Conservation (phyloP, 108 stramenopile species). For the Pseudonitzschia multiseries region DNA sequence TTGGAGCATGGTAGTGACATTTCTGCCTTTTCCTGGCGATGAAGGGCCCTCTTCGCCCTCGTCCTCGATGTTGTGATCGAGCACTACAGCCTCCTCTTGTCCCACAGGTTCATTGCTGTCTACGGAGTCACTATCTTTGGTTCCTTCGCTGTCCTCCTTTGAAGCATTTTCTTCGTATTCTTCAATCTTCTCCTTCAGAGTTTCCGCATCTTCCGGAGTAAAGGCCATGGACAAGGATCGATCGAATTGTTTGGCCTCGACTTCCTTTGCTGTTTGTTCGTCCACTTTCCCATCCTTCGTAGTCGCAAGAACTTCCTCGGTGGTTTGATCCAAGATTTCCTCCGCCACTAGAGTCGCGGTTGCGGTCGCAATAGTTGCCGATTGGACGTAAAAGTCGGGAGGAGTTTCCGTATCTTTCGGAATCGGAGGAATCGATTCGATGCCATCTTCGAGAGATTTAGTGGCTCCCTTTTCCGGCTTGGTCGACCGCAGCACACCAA, state of each 20-base stretch:
- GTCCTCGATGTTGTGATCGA: constrained; percentile 41
- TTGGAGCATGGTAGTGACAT: constrained; percentile 35
- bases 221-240: constrained; percentile 1
- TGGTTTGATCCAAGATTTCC: neutral
- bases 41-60: constrained; percentile 17
- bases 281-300: neutral
- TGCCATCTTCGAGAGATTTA: neutral
- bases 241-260: neutral
- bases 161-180: constrained; percentile 2
- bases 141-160: neutral
- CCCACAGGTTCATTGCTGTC: constrained; percentile 43
- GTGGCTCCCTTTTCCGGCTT: constrained; percentile 19
- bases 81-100: constrained; percentile 43
- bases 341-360: neutral
- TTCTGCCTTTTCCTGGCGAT: neutral
- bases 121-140: constrained; percentile 27
- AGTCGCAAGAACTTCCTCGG: neutral
- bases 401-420: neutral
- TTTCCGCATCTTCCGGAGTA: constrained; percentile 3
- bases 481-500: constrained; percentile 30
- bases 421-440: neutral
- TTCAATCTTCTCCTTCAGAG: constrained; percentile 5
- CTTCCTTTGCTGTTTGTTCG: neutral
- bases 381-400: neutral
- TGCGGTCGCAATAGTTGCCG: neutral